phyloP scores from a whole-genome alignment of 139 green algal genomes.

The Chara braunii region DNA sequence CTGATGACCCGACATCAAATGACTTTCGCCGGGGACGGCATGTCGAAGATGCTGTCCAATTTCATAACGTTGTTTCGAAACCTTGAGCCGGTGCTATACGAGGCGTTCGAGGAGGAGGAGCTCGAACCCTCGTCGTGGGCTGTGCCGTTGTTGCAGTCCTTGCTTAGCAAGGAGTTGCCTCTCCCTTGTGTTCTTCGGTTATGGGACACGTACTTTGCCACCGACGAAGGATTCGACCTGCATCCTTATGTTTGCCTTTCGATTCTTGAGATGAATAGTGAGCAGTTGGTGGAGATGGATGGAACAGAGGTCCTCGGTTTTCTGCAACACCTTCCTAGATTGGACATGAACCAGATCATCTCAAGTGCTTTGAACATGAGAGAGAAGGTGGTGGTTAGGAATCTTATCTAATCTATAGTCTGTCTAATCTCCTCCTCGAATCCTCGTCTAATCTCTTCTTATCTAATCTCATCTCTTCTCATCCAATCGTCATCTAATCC shows the following conservation, averaged over 20 bases:
- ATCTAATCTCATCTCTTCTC: no score
- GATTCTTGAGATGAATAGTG: conserved; percentile 11
- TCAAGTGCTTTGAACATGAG: conserved; percentile 1
- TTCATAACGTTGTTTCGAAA: conserved; percentile 9
- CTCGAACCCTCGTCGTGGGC: conserved; percentile 8
- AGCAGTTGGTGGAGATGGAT: conserved; percentile 7
- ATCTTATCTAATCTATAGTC: conserved; percentile 11
- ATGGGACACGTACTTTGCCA: conserved; percentile 8
- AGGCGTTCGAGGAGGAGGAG: conserved; percentile 5
- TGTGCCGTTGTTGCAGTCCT: background rate
- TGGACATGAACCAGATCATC: conserved; percentile 10
- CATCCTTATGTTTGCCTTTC: conserved; percentile 14
- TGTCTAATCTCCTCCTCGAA: no score
- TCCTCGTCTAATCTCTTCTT: no score
- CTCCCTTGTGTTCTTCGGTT: conserved; percentile 1
- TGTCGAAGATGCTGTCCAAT: background rate
- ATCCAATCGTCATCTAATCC: no score
- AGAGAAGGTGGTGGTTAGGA: conserved; percentile 1
- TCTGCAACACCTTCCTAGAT: background rate
- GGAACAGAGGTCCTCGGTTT: conserved; percentile 3
- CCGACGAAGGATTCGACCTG: conserved; percentile 7
- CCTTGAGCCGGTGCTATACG: conserved; percentile 3
- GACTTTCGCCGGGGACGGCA: background rate
- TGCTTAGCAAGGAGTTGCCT: background rate
- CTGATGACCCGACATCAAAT: conserved; percentile 10